A percentile compares a stretch with the other conserved stretches of the same genome.
phyloP scores from a whole-genome alignment of 352 stramenopile genomes.

The Pythium periplocum region DNA sequence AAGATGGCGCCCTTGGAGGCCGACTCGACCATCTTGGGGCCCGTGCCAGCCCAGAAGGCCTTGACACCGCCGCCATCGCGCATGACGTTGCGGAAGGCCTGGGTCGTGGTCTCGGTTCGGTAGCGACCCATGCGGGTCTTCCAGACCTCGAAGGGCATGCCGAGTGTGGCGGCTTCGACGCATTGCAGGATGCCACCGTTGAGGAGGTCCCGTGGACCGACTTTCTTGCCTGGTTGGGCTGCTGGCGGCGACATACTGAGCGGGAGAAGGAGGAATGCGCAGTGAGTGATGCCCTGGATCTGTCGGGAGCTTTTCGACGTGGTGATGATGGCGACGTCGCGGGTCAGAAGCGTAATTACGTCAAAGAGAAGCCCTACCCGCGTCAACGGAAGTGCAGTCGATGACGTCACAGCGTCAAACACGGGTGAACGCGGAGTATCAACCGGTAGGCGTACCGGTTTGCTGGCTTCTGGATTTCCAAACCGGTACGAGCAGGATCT shows the following conservation, averaged over 20 bases:
- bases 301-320: constrained; percentile 9
- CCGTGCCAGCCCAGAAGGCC: constrained; percentile 86
- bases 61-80: constrained; percentile 68
- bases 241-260: constrained; percentile 36
- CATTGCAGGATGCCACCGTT: constrained; percentile 85
- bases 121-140: constrained; percentile 91
- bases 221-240: constrained; percentile 68
- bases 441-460: too few relatives aligned
- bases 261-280: background rate
- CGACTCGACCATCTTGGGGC: constrained; percentile 90
- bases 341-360: constrained; percentile 15
- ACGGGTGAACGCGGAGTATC: too few relatives aligned
- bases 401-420: too few relatives aligned
- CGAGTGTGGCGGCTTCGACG: constrained; percentile 83
- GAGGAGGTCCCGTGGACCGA: constrained; percentile 67
- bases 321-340: constrained; percentile 13
- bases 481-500: too few relatives aligned
- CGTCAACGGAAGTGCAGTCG: too few relatives aligned
- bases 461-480: too few relatives aligned
- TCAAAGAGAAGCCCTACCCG: too few relatives aligned
- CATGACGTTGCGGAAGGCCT: constrained; percentile 88
- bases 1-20: constrained; percentile 88
- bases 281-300: background rate
- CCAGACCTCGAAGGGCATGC: constrained; percentile 92
- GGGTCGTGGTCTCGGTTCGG: constrained; percentile 66